Evolutionary conservation across 305 asterid species (phyloP).

Genomic region (Solanum hybrid): DNA sequence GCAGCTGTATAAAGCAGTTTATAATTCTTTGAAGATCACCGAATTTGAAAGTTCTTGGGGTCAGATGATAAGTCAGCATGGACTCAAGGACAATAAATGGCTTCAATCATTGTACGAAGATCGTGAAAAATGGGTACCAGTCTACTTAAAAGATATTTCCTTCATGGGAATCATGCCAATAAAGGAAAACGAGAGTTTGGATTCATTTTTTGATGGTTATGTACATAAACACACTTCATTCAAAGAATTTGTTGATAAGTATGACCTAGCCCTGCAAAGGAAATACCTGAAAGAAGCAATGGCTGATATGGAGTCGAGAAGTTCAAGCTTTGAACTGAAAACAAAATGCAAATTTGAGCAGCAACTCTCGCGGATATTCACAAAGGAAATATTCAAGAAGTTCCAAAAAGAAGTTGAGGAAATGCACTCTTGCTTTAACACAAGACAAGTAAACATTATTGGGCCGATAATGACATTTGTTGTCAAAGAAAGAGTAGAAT

Average conservation of each 20-base stretch:
- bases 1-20: constrained; percentile 37
- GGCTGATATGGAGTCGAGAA: constrained; percentile 43
- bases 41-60: constrained; percentile 46
- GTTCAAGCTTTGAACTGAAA: constrained; percentile 26
- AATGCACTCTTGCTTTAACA: constrained; percentile 42
- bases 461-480: constrained; percentile 38
- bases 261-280: constrained; percentile 50
- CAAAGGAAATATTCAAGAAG: constrained; percentile 40
- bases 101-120: constrained; percentile 40
- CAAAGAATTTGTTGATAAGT: constrained; percentile 45
- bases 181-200: constrained; percentile 24
- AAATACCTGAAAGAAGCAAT: constrained; percentile 41
- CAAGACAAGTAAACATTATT: constrained; percentile 29
- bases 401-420: constrained; percentile 46
- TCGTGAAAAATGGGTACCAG: constrained; percentile 47
- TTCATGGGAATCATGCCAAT: constrained; percentile 36
- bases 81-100: constrained; percentile 6
- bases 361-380: constrained; percentile 47
- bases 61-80: constrained; percentile 23
- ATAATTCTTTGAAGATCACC: constrained; percentile 39
- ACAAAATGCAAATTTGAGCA: constrained; percentile 44
- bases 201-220: constrained; percentile 39
- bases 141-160: constrained; percentile 39
- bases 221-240: constrained; percentile 50
- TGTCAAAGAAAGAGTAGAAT: constrained; percentile 34